A percentile compares a stretch with the other conserved stretches of the same genome.
Conservation (phyloP, 2,329 filamentous ascomycete genomes). For the Trichoderma sp. region DNA sequence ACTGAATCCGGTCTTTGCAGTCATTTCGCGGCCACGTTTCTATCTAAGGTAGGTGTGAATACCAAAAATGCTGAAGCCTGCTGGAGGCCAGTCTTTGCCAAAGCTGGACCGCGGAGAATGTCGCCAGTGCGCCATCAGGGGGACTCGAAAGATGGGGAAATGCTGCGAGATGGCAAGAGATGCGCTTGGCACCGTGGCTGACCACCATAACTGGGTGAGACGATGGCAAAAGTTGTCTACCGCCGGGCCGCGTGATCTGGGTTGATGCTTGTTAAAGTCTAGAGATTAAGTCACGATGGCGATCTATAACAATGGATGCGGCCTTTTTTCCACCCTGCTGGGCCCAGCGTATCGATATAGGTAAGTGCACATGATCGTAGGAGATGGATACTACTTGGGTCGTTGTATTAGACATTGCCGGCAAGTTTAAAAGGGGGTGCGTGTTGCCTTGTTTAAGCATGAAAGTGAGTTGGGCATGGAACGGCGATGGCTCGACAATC, state of each 20-base stretch:
- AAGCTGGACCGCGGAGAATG: not conserved
- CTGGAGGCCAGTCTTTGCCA: not conserved
- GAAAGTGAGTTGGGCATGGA: not conserved
- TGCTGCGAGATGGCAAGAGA: not conserved
- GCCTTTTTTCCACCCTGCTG: constrained; percentile 6
- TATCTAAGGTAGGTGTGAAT: not conserved
- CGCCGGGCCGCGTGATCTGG: constrained; percentile 16
- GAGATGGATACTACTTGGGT: not conserved
- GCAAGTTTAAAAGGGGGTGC: not conserved
- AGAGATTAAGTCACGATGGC: constrained; percentile 19
- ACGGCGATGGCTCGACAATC: not conserved
- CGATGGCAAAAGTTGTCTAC: not conserved
- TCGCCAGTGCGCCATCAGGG: not conserved
- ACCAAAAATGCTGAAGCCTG: constrained; percentile 2
- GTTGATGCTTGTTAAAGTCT: not conserved
- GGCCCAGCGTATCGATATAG: not conserved
- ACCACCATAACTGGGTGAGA: not conserved
- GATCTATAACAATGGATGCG: constrained; percentile 15
- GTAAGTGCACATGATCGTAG: not conserved
- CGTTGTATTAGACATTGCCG: not conserved
- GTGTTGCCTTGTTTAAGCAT: constrained; percentile 30
- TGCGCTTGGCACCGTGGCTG: not conserved
- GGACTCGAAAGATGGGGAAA: not conserved
- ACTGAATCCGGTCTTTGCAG: not conserved
- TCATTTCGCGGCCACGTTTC: not conserved